phyloP scores from a whole-genome alignment of 2,329 filamentous ascomycete genomes.

The Zasmidium angulare region DNA sequence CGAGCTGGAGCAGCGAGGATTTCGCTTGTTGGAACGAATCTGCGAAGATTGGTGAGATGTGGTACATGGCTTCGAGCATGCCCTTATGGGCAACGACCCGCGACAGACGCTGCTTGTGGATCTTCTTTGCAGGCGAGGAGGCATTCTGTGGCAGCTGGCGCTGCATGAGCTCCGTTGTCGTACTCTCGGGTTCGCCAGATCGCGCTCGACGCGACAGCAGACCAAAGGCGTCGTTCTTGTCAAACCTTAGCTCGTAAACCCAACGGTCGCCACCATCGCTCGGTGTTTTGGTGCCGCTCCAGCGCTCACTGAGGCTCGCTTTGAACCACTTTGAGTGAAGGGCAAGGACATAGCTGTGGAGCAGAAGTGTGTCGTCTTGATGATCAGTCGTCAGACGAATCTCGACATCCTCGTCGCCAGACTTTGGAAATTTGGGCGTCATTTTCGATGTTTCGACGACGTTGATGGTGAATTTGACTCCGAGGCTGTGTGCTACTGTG shows the following conservation, averaged over 20 bases:
- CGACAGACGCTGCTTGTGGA: not conserved
- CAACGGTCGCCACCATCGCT: not conserved
- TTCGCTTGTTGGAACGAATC: not conserved
- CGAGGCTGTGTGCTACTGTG: too few species aligned
- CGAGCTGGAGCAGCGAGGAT: not conserved
- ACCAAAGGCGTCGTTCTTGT: conserved; percentile 6
- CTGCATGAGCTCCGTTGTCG: not conserved
- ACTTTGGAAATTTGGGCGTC: conserved; percentile 2
- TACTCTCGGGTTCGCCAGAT: not conserved
- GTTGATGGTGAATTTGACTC: too few species aligned
- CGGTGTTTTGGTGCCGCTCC: not conserved
- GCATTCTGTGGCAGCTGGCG: not conserved
- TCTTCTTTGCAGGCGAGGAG: not conserved
- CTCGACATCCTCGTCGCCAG: conserved; percentile 12
- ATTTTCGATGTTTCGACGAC: too few species aligned
- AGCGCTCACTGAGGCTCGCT: conserved; percentile 12
- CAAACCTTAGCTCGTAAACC: conserved; percentile 14
- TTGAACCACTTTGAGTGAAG: conserved; percentile 17
- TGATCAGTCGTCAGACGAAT: conserved; percentile 1
- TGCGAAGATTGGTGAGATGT: not conserved
- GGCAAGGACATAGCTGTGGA: conserved; percentile 12
- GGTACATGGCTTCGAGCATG: conserved; percentile 1
- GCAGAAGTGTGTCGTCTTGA: conserved; percentile 1
- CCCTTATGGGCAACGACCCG: not conserved
- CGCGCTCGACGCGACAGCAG: not conserved